Evolutionary conservation across 2,329 filamentous ascomycete species (phyloP).

Genomic region (Chalaropsis thielavioides): DNA sequence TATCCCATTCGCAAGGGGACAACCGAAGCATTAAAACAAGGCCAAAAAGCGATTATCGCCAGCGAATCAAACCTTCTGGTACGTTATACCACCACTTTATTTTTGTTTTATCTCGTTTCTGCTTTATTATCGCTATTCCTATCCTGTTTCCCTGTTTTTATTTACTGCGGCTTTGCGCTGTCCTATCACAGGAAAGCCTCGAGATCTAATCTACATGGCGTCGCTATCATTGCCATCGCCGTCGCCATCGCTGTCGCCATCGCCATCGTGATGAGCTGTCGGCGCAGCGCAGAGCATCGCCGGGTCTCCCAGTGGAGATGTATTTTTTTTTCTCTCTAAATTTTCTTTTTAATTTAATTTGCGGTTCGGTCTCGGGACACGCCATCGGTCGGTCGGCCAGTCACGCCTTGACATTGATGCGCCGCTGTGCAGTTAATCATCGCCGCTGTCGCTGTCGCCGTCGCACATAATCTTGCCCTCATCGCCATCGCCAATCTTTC

Average conservation of each 20-base stretch:
- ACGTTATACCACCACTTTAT: constrained; percentile 21
- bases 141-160: constrained; percentile 22
- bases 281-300: neutral
- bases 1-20: constrained; percentile 21
- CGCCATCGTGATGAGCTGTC: neutral
- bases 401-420: neutral
- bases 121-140: constrained; percentile 20
- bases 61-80: constrained; percentile 19
- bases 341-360: neutral
- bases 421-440: neutral
- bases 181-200: constrained; percentile 10
- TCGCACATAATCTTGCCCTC: neutral
- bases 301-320: neutral
- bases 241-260: neutral
- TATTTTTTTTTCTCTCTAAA: neutral
- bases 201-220: no score
- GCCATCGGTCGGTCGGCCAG: no score
- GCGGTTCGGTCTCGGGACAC: neutral
- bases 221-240: neutral
- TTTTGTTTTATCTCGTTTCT: constrained; percentile 23
- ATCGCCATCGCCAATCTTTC: neutral
- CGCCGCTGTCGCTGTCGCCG: neutral
- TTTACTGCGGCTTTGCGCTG: constrained; percentile 21
- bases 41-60: constrained; percentile 19
- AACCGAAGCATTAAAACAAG: constrained; percentile 17